Base-by-base conservation (phyloP, 2,329 filamentous ascomycete genomes). In the Fusarium burgessii region DNA sequence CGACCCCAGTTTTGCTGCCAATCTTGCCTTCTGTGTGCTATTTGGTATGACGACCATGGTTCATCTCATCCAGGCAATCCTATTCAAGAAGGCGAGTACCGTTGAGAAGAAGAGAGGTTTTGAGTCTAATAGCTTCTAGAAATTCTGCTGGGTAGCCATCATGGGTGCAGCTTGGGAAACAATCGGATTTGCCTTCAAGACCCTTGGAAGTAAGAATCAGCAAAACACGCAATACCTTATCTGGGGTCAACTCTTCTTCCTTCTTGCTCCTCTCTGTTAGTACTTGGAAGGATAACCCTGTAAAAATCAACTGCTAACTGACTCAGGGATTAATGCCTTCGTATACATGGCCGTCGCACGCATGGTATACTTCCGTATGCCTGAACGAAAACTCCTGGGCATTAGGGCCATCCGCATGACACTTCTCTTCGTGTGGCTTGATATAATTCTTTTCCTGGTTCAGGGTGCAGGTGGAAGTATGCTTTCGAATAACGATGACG, bases 401-500 rank as follows among this genome's bases (percentile, higher is more conserved):
- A 71, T 82, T 47, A 79, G 76, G 33, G 78, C 80, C 20, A 74
- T 76, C 29, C 77, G 77, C 20, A 79, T 87, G 62, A 82, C 84
- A 17, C 80, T 81, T 43, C 74, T 82, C 40, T 87, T 87, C 51
- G 84, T 87, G 12, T 82, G 81, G 77, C 77, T 85, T 36, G 84
- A 86, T 67, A 70, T 86, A n/a, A 40, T 82, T 36, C 83, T 82
- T 17, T 87, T 87, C 74, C 59, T 87, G 18, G 76, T 85, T 33
- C 84, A 87, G 71, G 78, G 76, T 17, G 77, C 64, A 4, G 82
- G 80, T 32, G 84, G 84, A 20, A 74, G 75, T 25, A 76, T 84
- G 65, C 69, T 81, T 13, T 79, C 79, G 17, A 78, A 66, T 51
- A 68, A 65, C 20, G 61, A 75, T 11, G 68, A 73, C 18, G n/a